Evolutionary conservation across 179 eudicot genomes (phyloP), one percentile per base, ranked within the genome.

Genomic region (Dionaea muscipula): DNA sequence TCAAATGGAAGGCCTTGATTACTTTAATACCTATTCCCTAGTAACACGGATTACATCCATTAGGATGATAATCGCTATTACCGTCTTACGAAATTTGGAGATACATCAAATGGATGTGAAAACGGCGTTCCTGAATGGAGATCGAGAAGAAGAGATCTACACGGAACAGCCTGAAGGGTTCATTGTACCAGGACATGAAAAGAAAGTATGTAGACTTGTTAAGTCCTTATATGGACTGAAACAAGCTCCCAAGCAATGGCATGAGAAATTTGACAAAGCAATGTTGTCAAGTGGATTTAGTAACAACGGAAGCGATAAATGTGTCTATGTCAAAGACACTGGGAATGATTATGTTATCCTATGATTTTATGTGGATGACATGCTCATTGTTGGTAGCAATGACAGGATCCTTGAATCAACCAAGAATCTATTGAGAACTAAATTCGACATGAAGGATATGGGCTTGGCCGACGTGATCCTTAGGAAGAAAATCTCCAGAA

Each of bases 81-180:
- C 16, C 2, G 15, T 17, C 9, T 4, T 26, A 7, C 24, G 1
- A 4, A 51, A 51, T 26, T 9, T 51, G 9, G 14, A 13, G 0
- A 8, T 51, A 2, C 55, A 51, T n/a, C 55, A 51, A 26, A 51
- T 51, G 36, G n/a, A 51, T 26, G 37, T 51, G 36, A 51, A 51
- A 27, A 51, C 35, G 24, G 21, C 2, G 4, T 51, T 31, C 18
- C 25, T 27, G 8, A 51, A 47, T 47, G 26, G 25, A 16, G 46
- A 14, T 12, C 16, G 2, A 17, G 46, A 13, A 13, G 46, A 14
- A 40, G 19, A 17, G 46, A 15, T 40, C 16, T 40, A 40, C 19
- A 40, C 11, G 46, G 46, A 40, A 40, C 16, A 40, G 11, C 46
- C 46, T 17, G 46, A 40, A 40, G 46, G 46, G 46, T 40, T 40